Evolutionary conservation across 805 yeast species (phyloP), one percentile per base, ranked within the genome.

Genomic region (Wickerhamiella shivajii): DNA sequence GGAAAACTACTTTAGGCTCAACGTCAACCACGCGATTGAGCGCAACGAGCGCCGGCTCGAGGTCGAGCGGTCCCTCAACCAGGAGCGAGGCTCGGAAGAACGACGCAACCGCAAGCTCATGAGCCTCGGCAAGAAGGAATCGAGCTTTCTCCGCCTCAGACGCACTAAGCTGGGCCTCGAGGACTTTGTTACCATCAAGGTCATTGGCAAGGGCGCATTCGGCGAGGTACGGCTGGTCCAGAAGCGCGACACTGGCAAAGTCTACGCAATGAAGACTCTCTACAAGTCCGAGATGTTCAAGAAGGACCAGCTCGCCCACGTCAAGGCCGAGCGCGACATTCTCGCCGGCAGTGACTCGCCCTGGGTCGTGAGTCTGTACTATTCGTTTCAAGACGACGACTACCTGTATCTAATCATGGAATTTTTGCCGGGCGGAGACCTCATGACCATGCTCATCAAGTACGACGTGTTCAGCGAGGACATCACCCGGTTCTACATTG

Each of bases 141-240:
- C 92, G 5, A 85, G 79, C 41, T 84, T 79, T 46, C 60, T 85
- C 50, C 67, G 96, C 41, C 64, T 84, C 36, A 63, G 95, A 44
- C 69, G 96, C 53, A 84, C 95, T 1, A 69, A 84, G 49, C 62
- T 84, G 34, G 68, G 83, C 1, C 61, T 83, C 27, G 90, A 77
- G 25, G 96, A 84, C 57, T 47, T 84, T 57, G 69, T 64, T 39
- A 84, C 95, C 1, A 92, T 84, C 35, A 83, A 83, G 56, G 94
- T 78, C 22, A 69, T 73, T 43, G 98, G 98, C 31, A 90, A 90
- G 54, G 98, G 98, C 42, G 95, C 98, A 0, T 90, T 90, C 60
- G 98, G 98, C 41, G 96, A 84, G 51, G 98, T 90, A 22, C 69
- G 96, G 41, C 63, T 90, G 34, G 97, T 90, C 10, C 96, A 90